phyloP scores from a whole-genome alignment of 2,329 filamentous ascomycete genomes.

The Fusarium concolor region DNA sequence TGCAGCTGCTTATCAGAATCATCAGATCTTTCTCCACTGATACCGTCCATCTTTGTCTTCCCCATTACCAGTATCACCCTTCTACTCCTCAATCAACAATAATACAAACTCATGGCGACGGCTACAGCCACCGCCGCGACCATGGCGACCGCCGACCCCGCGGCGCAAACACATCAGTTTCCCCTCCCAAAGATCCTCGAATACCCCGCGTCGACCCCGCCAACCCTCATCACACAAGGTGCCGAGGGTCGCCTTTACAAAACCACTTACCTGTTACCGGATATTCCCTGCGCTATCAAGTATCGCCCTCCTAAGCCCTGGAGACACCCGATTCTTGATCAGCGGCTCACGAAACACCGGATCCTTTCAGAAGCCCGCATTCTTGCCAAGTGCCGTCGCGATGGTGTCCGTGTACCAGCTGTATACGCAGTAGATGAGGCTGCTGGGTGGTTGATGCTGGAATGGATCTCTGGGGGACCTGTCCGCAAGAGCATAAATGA shows the following conservation, averaged over 20 bases:
- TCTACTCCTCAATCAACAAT: constrained; percentile 12
- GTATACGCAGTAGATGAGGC: constrained; percentile 76
- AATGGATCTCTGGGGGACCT: constrained; percentile 83
- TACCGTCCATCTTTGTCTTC: constrained; percentile 10
- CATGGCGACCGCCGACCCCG: constrained; percentile 32
- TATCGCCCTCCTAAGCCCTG: constrained; percentile 92
- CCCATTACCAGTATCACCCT: constrained; percentile 7
- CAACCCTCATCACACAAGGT: constrained; percentile 86
- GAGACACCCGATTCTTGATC: constrained; percentile 89
- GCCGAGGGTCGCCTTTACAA: constrained; percentile 95
- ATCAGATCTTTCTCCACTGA: constrained; percentile 24
- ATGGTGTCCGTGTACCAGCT: constrained; percentile 84
- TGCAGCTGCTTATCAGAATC: constrained; percentile 41
- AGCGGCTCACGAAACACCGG: constrained; percentile 85
- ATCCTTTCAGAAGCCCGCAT: constrained; percentile 91
- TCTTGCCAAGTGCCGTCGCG: constrained; percentile 79
- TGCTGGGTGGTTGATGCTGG: constrained; percentile 81
- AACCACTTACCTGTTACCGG: constrained; percentile 79
- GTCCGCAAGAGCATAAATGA: constrained; percentile 77
- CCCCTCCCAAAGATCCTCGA: constrained; percentile 74
- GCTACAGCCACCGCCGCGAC: constrained; percentile 30
- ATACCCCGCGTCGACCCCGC: constrained; percentile 68
- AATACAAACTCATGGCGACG: constrained; percentile 13
- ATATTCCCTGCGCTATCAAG: constrained; percentile 83
- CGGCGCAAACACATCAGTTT: constrained; percentile 50